phyloP scores from a whole-genome alignment of 441 rosid genomes.

The Rhodomyrtus psidioides region DNA sequence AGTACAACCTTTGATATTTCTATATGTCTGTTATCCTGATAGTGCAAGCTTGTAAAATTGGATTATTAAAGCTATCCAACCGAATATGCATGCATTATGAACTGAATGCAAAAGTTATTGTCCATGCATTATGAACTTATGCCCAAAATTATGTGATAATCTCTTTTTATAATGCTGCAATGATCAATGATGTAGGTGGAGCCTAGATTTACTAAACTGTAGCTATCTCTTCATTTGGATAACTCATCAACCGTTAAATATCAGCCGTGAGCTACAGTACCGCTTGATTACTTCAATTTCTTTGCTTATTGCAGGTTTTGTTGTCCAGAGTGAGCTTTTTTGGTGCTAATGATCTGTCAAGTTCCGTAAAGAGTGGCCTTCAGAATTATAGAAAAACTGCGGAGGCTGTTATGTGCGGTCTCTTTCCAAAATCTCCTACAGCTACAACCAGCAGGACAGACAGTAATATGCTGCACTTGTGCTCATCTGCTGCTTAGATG shows the following conservation, averaged over 20 bases:
- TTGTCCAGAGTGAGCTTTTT: constrained; percentile 77
- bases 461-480: constrained; percentile 26
- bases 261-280: background rate
- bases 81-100: background rate
- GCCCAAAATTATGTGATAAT: background rate
- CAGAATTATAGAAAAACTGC: constrained; percentile 66
- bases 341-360: constrained; percentile 32
- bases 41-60: background rate
- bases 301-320: constrained; percentile 50
- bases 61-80: background rate
- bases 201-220: background rate
- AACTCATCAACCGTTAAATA: too few relatives aligned
- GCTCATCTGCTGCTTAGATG: background rate
- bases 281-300: background rate
- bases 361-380: constrained; percentile 53
- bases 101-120: background rate
- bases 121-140: background rate
- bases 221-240: background rate
- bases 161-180: background rate
- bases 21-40: background rate
- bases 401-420: constrained; percentile 88
- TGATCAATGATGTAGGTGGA: background rate
- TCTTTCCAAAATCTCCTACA: constrained; percentile 83
- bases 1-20: background rate
- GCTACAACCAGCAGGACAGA: constrained; percentile 79